Evolutionary conservation across 805 yeast species (phyloP), one percentile per base, ranked within the genome.

Genomic region (Monosporozyma unispora): DNA sequence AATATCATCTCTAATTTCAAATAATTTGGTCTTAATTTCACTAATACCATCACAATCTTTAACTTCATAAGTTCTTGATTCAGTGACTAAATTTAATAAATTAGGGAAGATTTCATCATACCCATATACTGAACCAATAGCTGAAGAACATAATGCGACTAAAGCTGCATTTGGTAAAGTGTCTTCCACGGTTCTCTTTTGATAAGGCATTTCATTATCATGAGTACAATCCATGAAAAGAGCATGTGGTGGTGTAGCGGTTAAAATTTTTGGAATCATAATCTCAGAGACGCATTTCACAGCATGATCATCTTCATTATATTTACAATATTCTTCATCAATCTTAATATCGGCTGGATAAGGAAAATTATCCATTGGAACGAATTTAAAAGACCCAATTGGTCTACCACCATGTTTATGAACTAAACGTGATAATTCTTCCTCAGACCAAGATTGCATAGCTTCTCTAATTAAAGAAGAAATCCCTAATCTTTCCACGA

Each of bases 151-250:
- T 63, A 91, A 78, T 0, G 97, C 83, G 3, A 93, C 97, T 47
- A 91, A 72, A 0, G 96, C 99, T 3, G 97, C 97, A 59, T 85
- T 91, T 9, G 97, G 95, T 41, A 91, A 73, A 0, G 98, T 90
- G 61, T 91, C 99, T 62, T 90, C 96, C 1, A 87, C 84, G 0
- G 96, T 89, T 63, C 98, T 79, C 68, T 85, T 88, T 57, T 91
- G 95, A 41, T 75, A 77, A 1, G 97, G 96, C 19, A 81, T 83
- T 68, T 89, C 93, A 62, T 91, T 91, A 66, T 91, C 99, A 65
- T 91, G 99, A 1, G 98, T 90, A 61, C 97, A 91, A 62, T 93
- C 98, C 97, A 93, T 91, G 58, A 91, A 84, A 57, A 93, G 72
- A 0, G 98, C 96, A 68, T 89, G 97, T 3, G 96, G 95, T n/a